Evolutionary conservation across 2,329 filamentous ascomycete species (phyloP), one percentile per base, ranked within the genome.

Genomic region (Tolypocladium paradoxum): DNA sequence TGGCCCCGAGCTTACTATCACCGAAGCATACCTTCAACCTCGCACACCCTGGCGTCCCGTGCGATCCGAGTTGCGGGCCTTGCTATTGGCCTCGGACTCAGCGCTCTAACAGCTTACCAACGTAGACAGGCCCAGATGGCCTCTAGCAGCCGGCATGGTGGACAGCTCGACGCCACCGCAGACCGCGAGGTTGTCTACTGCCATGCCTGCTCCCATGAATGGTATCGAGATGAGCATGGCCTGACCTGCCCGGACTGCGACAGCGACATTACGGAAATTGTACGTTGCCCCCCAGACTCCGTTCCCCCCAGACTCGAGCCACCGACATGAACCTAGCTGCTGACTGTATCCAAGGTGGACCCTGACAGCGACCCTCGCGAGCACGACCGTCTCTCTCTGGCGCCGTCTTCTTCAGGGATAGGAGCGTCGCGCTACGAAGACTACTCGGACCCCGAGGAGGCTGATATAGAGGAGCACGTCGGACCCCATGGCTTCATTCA

Each of bases 181-280:
- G 71, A 71, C 56, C 76, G 82, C 57, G 88, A 95, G 65, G 81
- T 92, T 58, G 85, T 96, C 52, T 95, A 80, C 68, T 99, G 93
- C 70, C 90, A 97, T 70, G 73, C 78, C 55, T 97, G 93, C 72
- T 68, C 78, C 51, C 73, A 87, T 57, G 86, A 96, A 67, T 97
- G 90, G 90, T 88, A 86, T 63, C 76, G 82, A 55, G 81, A 88
- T 55, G 79, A 87, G 57, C 76, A 79, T 58, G 84, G 72, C 29
- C 71, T 95, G 57, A 73, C 72, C 18, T 99, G 93, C 65, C 90
- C 90, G 18, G 69, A 73, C n/a, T 99, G 93, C 66, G 66, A 77
- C 4, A 83, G 83, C 37, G 89, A 95, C 22, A 84, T 89, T 59
- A 89, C 83, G 18, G 91, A 99, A 72, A 90, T 97, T 61, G 91